Evolutionary conservation across 306 rosid genomes (phyloP), one percentile per base, ranked within the genome.

Genomic region (Castanea crenata): DNA sequence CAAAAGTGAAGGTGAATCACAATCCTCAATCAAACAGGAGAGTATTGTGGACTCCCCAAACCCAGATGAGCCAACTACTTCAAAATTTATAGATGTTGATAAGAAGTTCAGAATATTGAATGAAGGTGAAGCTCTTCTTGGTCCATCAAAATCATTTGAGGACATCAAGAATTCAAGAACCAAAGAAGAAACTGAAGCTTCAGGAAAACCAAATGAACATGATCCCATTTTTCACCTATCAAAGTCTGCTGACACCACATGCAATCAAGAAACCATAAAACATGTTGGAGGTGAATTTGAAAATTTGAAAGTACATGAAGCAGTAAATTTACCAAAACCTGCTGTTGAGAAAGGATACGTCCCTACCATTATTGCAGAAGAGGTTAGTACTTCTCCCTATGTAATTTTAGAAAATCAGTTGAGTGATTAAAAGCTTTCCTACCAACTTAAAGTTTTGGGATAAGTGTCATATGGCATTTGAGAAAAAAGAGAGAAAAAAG

Each of bases 111-210:
- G 52, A 35, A 72, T 68, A 25, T 16, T 5, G 68, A 70, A 21
- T 52, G 83, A 80, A n/a, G 55, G 71, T 31, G 59, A 77, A 64
- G 81, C 83, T 83, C 71, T 54, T 25, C 49, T 46, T 46, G 31
- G 12, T 56, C 76, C 15, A 3, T 73, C 27, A 31, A 73, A 54
- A 55, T 5, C 27, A 54, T 52, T 20, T 31, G 16, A 31, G 46
- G 46, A 73, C 27, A 73, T 25, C 38, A 1, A 59, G 56, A 51
- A 18, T 55, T 69, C 12, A 67, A 74, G 10, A 31, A 34, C 52
- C 21, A 32, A 1, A 56, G 77, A 74, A 35, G 67, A 74, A 14
- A 32, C 52, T 20, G 16, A 34, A 74, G 59, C 19, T 31, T 29
- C 76, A 29, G 29, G 76, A 54, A 27, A 57, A 34, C n/a, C 21